Evolutionary conservation across 2,329 filamentous ascomycete genomes (phyloP).

Genomic region (Fusarium graminum): DNA sequence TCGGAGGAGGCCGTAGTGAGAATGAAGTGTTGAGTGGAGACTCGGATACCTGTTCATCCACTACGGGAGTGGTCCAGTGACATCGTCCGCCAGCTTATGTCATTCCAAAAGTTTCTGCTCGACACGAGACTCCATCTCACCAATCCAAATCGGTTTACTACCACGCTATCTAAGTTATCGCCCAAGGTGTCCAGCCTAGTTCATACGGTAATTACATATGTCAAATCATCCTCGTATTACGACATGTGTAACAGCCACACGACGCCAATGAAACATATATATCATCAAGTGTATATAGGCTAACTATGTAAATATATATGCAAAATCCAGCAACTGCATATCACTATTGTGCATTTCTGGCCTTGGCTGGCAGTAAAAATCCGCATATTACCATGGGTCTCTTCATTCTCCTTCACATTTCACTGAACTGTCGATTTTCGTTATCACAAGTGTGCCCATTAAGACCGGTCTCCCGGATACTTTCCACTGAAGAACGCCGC

Average conservation of each 20-base stretch:
- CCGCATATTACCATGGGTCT: constrained; percentile 34
- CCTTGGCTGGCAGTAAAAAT: constrained; percentile 9
- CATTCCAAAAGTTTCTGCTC: constrained; percentile 24
- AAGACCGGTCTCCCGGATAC: constrained; percentile 14
- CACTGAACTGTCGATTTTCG: constrained; percentile 24
- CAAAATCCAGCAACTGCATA: constrained; percentile 23
- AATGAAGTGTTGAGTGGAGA: constrained; percentile 5
- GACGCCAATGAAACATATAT: background rate
- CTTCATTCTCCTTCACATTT: constrained; percentile 17
- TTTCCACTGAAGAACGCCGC: constrained; percentile 41
- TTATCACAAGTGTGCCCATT: constrained; percentile 20
- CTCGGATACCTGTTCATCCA: constrained; percentile 15
- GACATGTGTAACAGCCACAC: background rate
- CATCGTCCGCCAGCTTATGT: constrained; percentile 24
- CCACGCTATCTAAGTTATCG: background rate
- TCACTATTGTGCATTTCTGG: constrained; percentile 14
- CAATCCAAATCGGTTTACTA: constrained; percentile 14
- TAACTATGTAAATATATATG: constrained; percentile 41
- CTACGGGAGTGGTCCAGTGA: constrained; percentile 18
- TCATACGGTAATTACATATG: background rate
- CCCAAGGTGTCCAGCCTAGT: background rate
- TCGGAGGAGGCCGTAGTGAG: constrained; percentile 30
- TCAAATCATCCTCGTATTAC: background rate
- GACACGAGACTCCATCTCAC: constrained; percentile 26
- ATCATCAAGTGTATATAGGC: constrained; percentile 29